Evolutionary conservation across 768 basidiomycete genomes (phyloP).

Genomic region (Lenzites betulinus): DNA sequence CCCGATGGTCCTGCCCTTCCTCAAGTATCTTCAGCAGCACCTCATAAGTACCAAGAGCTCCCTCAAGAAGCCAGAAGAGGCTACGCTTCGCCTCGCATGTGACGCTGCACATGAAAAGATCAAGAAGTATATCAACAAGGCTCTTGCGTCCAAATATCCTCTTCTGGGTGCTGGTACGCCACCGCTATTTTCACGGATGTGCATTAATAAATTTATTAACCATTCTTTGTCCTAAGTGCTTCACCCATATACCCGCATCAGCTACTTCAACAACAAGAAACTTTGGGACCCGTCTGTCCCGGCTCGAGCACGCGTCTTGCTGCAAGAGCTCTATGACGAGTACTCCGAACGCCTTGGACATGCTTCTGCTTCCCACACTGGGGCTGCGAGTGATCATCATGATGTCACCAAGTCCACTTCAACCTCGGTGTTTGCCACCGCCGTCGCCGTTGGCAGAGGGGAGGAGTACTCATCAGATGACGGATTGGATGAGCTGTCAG

Average conservation of each 20-base stretch:
- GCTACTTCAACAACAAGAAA: background rate
- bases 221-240: background rate
- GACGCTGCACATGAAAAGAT: background rate
- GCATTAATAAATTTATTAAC: too few species aligned
- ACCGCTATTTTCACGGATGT: background rate
- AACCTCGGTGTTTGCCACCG: background rate
- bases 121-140: background rate
- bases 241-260: background rate
- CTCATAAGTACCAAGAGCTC: background rate
- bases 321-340: background rate
- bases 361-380: too few species aligned
- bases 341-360: background rate
- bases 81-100: background rate
- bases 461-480: background rate
- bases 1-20: background rate
- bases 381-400: too few species aligned
- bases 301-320: background rate
- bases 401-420: background rate
- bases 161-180: background rate
- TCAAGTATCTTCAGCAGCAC: background rate
- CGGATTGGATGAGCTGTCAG: background rate
- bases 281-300: background rate
- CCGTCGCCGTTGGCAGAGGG: background rate
- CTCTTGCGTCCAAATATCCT: background rate
- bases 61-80: background rate